These are phyloP conservation scores for Candida stauntonica DNA, from an alignment of 805 yeast genomes.

Conservation along the genomic window DNA sequence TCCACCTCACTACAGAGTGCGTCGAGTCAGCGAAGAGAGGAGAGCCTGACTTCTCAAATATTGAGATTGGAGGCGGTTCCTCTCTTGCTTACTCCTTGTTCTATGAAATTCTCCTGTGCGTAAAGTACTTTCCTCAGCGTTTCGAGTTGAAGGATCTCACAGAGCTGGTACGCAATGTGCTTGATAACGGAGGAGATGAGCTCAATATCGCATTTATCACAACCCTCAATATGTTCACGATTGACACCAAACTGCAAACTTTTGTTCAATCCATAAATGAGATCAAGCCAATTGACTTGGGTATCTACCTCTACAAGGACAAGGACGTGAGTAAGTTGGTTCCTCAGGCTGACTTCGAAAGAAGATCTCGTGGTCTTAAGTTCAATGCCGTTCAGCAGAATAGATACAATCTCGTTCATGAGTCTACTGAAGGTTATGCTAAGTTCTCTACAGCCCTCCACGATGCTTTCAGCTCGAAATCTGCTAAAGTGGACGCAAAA, in stretches of 20 bases:
- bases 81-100: conserved; percentile 14
- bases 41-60: background rate
- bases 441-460: conserved; percentile 50
- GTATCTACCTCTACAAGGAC: conserved; percentile 22
- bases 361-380: background rate
- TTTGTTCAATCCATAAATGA: conserved; percentile 27
- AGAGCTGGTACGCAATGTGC: conserved; percentile 17
- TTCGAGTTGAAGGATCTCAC: conserved; percentile 6
- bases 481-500: conserved; percentile 38
- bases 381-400: conserved; percentile 30
- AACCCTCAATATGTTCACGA: conserved; percentile 27
- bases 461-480: conserved; percentile 37
- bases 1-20: background rate
- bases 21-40: background rate
- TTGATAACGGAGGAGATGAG: conserved; percentile 12
- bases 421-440: conserved; percentile 76
- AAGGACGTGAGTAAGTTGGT: conserved; percentile 35
- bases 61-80: conserved; percentile 3
- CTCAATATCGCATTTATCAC: conserved; percentile 28
- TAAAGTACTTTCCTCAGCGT: conserved; percentile 17
- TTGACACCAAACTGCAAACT: conserved; percentile 20
- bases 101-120: conserved; percentile 22
- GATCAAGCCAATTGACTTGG: conserved; percentile 19
- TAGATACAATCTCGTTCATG: conserved; percentile 64
- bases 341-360: conserved; percentile 8